Percentiles rank a stretch among this genome's conserved stretches.
These are phyloP conservation scores for Kazachstania psychrophila DNA, from an alignment of 805 yeast species.

Conservation along the genomic window DNA sequence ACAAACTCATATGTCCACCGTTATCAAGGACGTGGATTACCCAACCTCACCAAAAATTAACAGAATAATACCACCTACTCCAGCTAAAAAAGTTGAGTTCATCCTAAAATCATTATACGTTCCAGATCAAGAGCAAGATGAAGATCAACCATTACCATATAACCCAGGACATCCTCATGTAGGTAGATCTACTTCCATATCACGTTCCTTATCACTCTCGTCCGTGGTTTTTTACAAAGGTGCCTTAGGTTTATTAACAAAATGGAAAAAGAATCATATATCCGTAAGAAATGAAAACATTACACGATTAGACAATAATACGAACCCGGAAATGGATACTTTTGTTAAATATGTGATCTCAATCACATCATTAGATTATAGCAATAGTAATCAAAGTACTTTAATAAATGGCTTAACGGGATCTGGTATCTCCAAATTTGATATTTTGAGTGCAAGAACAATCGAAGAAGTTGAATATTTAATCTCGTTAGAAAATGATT, in stretches of 20 bases:
- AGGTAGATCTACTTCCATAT: not conserved
- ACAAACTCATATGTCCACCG: constrained; percentile 16
- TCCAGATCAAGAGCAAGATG: constrained; percentile 10
- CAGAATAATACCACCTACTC: constrained; percentile 55
- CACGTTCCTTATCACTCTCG: constrained; percentile 1
- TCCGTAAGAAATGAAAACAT: not conserved
- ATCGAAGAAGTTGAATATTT: constrained; percentile 57
- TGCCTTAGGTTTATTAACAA: constrained; percentile 21
- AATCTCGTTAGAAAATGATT: constrained; percentile 38
- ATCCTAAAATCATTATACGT: constrained; percentile 26
- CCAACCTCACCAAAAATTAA: constrained; percentile 38
- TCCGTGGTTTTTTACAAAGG: constrained; percentile 10
- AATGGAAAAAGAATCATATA: constrained; percentile 26
- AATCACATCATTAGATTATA: constrained; percentile 25
- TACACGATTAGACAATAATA: constrained; percentile 9
- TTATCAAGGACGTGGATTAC: constrained; percentile 30
- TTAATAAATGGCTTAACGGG: not conserved
- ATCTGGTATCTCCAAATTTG: constrained; percentile 44
- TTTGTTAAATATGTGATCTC: constrained; percentile 32
- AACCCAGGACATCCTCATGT: not conserved
- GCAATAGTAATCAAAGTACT: constrained; percentile 1
- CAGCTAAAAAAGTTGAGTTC: constrained; percentile 51
- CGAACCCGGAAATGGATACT: constrained; percentile 28
- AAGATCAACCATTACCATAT: not conserved
- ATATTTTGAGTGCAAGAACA: constrained; percentile 60